Evolutionary conservation across 305 asterid genomes (phyloP).

Genomic region (Fraxinus latifolia): DNA sequence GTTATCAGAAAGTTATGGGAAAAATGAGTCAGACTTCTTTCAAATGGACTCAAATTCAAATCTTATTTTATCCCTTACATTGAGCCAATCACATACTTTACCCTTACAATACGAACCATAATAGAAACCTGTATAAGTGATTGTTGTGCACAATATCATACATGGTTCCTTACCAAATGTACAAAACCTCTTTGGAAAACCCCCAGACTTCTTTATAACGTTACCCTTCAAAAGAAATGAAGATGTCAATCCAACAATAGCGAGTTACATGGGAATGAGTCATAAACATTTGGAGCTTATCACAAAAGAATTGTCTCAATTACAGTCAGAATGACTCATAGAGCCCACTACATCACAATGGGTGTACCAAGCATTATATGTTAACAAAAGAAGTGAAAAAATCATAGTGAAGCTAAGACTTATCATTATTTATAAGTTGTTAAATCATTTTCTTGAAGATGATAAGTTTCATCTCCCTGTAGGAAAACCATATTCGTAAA

Average conservation of each 20-base stretch:
- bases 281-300: not conserved
- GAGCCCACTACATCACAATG: not conserved
- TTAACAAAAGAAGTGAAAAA: not conserved
- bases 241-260: not conserved
- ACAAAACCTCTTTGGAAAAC: not conserved
- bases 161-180: not conserved
- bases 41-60: not conserved
- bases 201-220: not conserved
- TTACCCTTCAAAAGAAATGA: not conserved
- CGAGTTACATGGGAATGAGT: not conserved
- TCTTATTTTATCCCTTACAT: not conserved
- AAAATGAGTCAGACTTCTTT: not conserved
- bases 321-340: not conserved
- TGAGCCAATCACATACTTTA: not conserved
- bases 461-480: not conserved
- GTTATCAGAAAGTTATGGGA: not conserved
- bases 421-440: not conserved
- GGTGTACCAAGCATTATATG: not conserved
- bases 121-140: not conserved
- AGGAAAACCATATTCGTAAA: not conserved
- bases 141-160: not conserved
- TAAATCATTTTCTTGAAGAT: not conserved
- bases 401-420: not conserved
- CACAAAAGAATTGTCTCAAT: not conserved
- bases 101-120: not conserved